These are phyloP conservation scores for Xylariaceae sp. DNA, from an alignment of 2,329 filamentous ascomycete species.

Conservation along the genomic window DNA sequence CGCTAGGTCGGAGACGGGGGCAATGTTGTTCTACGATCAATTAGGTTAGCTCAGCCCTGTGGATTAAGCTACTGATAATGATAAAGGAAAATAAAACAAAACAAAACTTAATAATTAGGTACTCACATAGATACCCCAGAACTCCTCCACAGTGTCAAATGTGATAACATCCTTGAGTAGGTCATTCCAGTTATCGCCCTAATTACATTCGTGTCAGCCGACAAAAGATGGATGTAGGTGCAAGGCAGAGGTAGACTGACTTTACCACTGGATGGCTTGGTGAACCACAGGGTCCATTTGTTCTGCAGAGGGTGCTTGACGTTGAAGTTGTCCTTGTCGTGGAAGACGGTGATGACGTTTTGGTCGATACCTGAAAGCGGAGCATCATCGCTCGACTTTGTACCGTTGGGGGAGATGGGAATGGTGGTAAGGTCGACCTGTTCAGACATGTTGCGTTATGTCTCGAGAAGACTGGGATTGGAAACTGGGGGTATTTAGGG, in stretches of 20 bases:
- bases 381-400: constrained; percentile 55
- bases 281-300: constrained; percentile 99
- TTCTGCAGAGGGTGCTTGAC: constrained; percentile 98
- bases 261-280: constrained; percentile 95
- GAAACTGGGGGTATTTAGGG: constrained; percentile 6
- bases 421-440: constrained; percentile 71
- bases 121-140: constrained; percentile 98
- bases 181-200: constrained; percentile 99
- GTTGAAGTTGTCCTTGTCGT: constrained; percentile 98
- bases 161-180: constrained; percentile 97
- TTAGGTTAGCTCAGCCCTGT: not conserved
- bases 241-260: constrained; percentile 50
- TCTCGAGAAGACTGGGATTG: not conserved
- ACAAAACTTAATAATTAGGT: no score
- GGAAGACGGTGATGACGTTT: constrained; percentile 90
- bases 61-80: constrained; percentile 11
- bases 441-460: constrained; percentile 44
- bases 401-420: constrained; percentile 66
- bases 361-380: constrained; percentile 49
- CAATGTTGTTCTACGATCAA: constrained; percentile 88
- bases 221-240: not conserved
- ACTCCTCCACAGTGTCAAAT: constrained; percentile 98
- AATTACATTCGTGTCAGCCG: constrained; percentile 22
- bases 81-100: not conserved
- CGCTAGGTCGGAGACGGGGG: constrained; percentile 89